Base-by-base conservation (phyloP, 257 asterid species). In the Thymus mandschuricus region DNA sequence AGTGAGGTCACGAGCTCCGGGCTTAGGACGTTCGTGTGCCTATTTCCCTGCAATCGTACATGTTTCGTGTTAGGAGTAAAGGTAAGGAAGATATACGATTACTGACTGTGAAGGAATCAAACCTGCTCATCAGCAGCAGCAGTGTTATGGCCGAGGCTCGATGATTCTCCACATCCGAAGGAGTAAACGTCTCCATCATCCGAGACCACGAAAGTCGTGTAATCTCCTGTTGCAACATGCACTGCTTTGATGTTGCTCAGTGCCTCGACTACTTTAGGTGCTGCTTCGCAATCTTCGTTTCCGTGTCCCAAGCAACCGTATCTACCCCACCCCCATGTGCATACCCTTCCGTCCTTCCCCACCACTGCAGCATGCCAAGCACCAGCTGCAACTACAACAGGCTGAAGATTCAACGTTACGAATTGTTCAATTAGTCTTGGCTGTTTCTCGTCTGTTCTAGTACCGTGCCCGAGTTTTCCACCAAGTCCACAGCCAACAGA, bases 311-410 rank as follows among this genome's bases (percentile, higher is more conserved):
- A 86, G 84, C 99, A 95, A 3, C 99, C 99, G 31, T 92, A 90
- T 28, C 97, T 94, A 1, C 99, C 99, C 99, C 99, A 95, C 8
- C 99, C 99, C 99, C 99, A 95, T 0, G 99, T 95, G 82, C 99
- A 95, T 2, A 95, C 99, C 62, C 98, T 76, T 51, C 99, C 99
- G 52, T 95, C 99, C 66, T 83, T 88, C 61, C 98, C 99, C 0
- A 90, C 99, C 54, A 89, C 99, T 41, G 99, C 99, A 51, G 99
- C 97, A 59, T 95, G 99, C 99, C 99, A 95, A 70, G 99, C 96
- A 59, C 99, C 99, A 1, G 99, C 97, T 6, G 99, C 94, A 72
- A 95, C 96, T 40, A 87, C 99, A 8, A 76, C 71, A 1, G 99
- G 99, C 75, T 95, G 96, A 76, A 95, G 89, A 79, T 88, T 90